Evolutionary conservation across 352 stramenopile genomes (phyloP), one percentile per base, ranked within the genome.

Genomic region (Phytophthora kernoviae): DNA sequence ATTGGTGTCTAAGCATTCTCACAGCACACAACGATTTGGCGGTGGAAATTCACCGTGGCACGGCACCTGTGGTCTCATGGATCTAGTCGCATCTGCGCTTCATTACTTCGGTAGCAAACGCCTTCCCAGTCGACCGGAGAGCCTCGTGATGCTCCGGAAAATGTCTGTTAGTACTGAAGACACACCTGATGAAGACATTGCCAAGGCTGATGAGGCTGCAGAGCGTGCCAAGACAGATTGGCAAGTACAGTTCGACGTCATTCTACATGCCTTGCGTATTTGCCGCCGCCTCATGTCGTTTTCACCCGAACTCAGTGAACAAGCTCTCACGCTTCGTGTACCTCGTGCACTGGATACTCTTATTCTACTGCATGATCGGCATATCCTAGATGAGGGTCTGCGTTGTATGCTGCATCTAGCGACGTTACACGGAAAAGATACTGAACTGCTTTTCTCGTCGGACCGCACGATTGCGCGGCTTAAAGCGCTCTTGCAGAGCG

Each of bases 211-310:
- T 1, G 36, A 58, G 14, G 37, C 44, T 8, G 58, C 27, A 18
- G 46, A 66, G 17, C 36, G 44, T 7, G 33, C 42, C 10, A 47
- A 37, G 24, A 21, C 45, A 5, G 53, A 66, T 8, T 59, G 44
- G 51, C 21, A 47, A 5, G 18, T 42, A 26, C 44, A 76, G 37
- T 76, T 71, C 21, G 39, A 62, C 1, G 69, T 79, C 4, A 48
- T 89, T 1, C 7, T 80, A 2, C 59, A 83, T 27, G 70, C 65
- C 1, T 48, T 91, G 4, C 68, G 75, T 21, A 72, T 72, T 1
- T 80, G 72, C 26, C 52, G 48, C 18, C 68, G 79, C 12, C 48
- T 91, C 39, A 87, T 88, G 62, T 45, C 48, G 18, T 75, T 75
- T 40, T 73, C 79, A 0, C 4, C 54, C 0, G 32, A 50, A 10